Evolutionary conservation across 202 grass and related monocot genomes (phyloP), one percentile per base, ranked within the genome.

Genomic region (Zizania palustris): DNA sequence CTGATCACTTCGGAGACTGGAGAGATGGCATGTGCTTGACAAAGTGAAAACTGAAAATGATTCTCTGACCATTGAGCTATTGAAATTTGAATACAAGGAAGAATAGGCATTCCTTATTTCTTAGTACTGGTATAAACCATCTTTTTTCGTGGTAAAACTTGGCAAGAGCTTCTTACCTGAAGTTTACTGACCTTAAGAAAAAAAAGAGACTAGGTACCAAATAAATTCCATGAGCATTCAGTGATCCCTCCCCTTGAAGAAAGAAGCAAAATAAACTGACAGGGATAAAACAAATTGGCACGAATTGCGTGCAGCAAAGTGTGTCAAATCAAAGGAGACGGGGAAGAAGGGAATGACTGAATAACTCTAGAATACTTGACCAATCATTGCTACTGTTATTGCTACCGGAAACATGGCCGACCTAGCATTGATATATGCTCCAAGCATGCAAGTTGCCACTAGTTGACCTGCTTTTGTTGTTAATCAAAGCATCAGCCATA

Each of bases 391-490:
- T 28, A 28, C 2, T 28, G 28, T 2, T 28, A 28, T 28, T 28
- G 28, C 28, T 28, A 28, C 28, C 28, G 28, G 28, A 28, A 28
- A 28, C 28, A 28, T 28, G 28, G 28, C 28, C 28, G 28, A 28
- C 28, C 28, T 43, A 53, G 49, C 49, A 15, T 66, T 44, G n/a
- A 43, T 43, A 46, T 8, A 51, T 6, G 16, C 15, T 53, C 16
- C 49, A 2, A 7, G 49, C 49, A 7, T 53, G 49, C 49, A 53
- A 53, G 49, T 53, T 53, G 49, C 14, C n/a, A 53, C 2, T 53
- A 53, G 49, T 71, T 80, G 66, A 71, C 77, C 33, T 80, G 66
- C 66, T 38, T 69, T 37, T 37, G 4, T 71, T 72, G 20, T 13
- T 9, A 70, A 70, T 51, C 12, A 37, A 71, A 71, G 9, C 46